Conservation (phyloP, 495 filamentous ascomycete species). For the Chlorociboria aeruginascens region DNA sequence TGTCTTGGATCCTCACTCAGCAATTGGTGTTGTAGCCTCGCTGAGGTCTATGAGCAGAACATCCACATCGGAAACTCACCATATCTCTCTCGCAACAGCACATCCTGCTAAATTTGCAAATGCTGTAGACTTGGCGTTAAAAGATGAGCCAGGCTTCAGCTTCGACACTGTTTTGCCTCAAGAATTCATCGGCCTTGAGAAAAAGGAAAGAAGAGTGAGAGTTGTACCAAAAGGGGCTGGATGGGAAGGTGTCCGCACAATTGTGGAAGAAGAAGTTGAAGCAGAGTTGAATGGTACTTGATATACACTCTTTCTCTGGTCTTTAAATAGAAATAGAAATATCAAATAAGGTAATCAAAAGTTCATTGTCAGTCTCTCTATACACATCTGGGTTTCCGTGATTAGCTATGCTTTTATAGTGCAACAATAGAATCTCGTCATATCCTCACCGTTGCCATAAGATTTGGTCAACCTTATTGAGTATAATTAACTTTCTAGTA, state of each 20-base stretch:
- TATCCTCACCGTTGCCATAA: too few species aligned
- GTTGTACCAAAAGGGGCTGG: constrained; percentile 38
- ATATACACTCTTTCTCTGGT: too few species aligned
- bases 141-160: constrained; percentile 49
- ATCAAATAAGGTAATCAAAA: too few species aligned
- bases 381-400: too few species aligned
- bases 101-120: constrained; percentile 88
- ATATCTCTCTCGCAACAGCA: constrained; percentile 79
- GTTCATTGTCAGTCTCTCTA: too few species aligned
- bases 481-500: too few species aligned
- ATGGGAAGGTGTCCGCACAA: constrained; percentile 40
- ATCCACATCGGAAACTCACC: constrained; percentile 30
- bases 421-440: too few species aligned
- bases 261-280: constrained; percentile 42
- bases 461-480: too few species aligned
- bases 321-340: too few species aligned
- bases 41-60: constrained; percentile 45
- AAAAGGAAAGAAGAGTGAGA: constrained; percentile 49
- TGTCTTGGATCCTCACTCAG: constrained; percentile 84
- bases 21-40: constrained; percentile 69
- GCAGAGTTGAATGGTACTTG: constrained; percentile 17
- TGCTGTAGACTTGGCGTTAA: constrained; percentile 66
- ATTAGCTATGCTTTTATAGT: too few species aligned
- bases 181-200: constrained; percentile 63
- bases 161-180: constrained; percentile 65